phyloP scores from a whole-genome alignment of 2,329 filamentous ascomycete genomes.

The Dactylellina cionopaga region DNA sequence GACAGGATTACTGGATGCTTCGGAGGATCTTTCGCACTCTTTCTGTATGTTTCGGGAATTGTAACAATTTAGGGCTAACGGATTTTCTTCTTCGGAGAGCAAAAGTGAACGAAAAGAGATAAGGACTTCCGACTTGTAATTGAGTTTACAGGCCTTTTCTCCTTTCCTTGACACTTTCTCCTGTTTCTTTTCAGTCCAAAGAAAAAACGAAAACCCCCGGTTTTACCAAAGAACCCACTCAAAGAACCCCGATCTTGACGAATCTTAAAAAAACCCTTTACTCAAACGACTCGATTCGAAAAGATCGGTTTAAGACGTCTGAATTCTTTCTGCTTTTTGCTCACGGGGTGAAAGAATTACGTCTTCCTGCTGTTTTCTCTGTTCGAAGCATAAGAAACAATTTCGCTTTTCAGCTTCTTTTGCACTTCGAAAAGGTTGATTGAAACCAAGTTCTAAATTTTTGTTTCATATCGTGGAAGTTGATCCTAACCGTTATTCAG shows the following conservation, averaged over 20 bases:
- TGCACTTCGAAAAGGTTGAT: slow-evolving; percentile 29
- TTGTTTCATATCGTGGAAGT: slow-evolving; percentile 19
- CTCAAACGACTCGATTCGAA: slow-evolving; percentile 39
- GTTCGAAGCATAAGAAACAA: slow-evolving; percentile 35
- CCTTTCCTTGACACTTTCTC: slow-evolving; percentile 25
- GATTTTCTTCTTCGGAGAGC: slow-evolving; percentile 43
- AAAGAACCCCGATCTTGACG: slow-evolving; percentile 50
- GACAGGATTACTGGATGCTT: slow-evolving; percentile 20
- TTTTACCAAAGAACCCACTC: slow-evolving; percentile 29
- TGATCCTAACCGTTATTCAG: slow-evolving; percentile 24
- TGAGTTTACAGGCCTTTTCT: slow-evolving; percentile 10
- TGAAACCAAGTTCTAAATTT: slow-evolving; percentile 8
- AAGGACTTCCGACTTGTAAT: slow-evolving; percentile 18
- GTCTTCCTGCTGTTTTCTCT: slow-evolving; percentile 34
- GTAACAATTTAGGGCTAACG: slow-evolving; percentile 51
- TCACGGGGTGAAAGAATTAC: slow-evolving; percentile 51
- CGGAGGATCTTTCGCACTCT: slow-evolving; percentile 28
- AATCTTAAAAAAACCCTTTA: slow-evolving; percentile 50
- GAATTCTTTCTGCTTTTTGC: slow-evolving; percentile 52
- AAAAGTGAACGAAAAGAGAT: slow-evolving; percentile 19
- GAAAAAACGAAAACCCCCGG: slow-evolving; percentile 42
- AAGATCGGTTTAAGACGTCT: slow-evolving; percentile 44
- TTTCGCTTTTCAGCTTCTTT: background rate
- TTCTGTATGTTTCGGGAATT: slow-evolving; percentile 43
- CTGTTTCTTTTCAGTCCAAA: slow-evolving; percentile 38